These are phyloP conservation scores for Lactifluus subvellereus DNA, from an alignment of 768 basidiomycete genomes.

Conservation along the genomic window DNA sequence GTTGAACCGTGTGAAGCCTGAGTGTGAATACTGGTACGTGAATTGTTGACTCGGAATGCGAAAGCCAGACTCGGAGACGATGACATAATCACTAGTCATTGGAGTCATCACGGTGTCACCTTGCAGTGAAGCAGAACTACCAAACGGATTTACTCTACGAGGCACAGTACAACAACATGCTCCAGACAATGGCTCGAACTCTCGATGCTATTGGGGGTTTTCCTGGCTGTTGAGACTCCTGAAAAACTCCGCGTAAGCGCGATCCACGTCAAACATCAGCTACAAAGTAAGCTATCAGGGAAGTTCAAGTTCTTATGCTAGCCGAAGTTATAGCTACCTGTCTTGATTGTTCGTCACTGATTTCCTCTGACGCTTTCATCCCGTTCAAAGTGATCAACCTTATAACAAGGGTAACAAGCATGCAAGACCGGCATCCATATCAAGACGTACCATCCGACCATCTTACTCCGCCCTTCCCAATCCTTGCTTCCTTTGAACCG, in stretches of 20 bases:
- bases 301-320: neutral
- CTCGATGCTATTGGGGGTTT: constrained; percentile 1
- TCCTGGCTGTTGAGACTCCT: constrained; percentile 53
- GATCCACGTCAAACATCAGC: constrained; percentile 95
- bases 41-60: constrained; percentile 32
- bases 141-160: neutral
- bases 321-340: constrained; percentile 50
- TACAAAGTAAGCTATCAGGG: constrained; percentile 29
- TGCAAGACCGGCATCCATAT: neutral
- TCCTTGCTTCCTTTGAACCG: constrained; percentile 92
- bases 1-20: neutral
- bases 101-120: too few species aligned
- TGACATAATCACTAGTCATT: constrained; percentile 1
- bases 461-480: constrained; percentile 92
- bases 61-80: neutral
- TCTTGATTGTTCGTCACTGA: constrained; percentile 90
- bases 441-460: constrained; percentile 77
- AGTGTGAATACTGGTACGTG: too few species aligned
- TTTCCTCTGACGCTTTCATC: constrained; percentile 96
- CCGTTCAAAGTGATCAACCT: constrained; percentile 96
- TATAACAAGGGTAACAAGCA: neutral
- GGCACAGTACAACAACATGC: neutral
- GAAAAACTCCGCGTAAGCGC: constrained; percentile 94
- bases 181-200: neutral
- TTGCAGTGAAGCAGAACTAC: neutral